These are phyloP conservation scores for Xerocomellus amylosporus DNA, from an alignment of 768 basidiomycete species.

Conservation along the genomic window DNA sequence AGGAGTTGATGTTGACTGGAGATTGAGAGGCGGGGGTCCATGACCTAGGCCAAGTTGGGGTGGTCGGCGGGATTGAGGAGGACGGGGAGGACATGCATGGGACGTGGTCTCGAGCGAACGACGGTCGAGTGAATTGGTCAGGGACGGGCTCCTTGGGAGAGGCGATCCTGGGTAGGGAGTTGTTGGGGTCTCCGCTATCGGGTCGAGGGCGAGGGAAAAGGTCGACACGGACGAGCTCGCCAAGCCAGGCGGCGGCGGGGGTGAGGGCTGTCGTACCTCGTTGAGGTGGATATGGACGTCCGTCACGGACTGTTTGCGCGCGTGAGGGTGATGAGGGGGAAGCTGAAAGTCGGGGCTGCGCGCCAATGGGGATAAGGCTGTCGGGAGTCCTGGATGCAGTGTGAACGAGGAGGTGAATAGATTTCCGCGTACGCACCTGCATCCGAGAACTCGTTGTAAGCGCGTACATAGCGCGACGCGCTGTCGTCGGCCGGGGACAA, in stretches of 20 bases:
- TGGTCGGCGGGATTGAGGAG: conserved; percentile 31
- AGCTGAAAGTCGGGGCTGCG: conserved; percentile 53
- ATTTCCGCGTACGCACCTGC: conserved; percentile 12
- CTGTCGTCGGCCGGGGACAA: conserved; percentile 23
- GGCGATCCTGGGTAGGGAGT: conserved; percentile 38
- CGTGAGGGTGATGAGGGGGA: conserved; percentile 67
- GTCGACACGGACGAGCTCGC: conserved; percentile 44
- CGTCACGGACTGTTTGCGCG: conserved; percentile 67
- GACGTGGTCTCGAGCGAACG: conserved; percentile 25
- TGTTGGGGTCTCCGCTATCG: conserved; percentile 44
- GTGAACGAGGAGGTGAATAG: conserved; percentile 5
- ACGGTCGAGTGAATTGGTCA: conserved; percentile 29
- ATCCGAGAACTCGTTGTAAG: conserved; percentile 30
- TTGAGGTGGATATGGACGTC: conserved; percentile 45
- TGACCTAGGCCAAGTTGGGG: conserved; percentile 49
- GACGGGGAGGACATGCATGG: conserved; percentile 36
- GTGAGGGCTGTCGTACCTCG: conserved; percentile 25
- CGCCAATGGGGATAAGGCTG: conserved; percentile 33
- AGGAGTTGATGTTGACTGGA: conserved; percentile 12
- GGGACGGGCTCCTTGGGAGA: conserved; percentile 27
- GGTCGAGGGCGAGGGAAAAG: conserved; percentile 47
- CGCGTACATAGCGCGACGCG: conserved; percentile 29
- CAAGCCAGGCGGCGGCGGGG: conserved; percentile 22
- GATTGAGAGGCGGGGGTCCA: conserved; percentile 30
- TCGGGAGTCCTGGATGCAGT: not conserved